Base-by-base conservation (phyloP, 164 flowering plant species). In the Amborella trichopoda region DNA sequence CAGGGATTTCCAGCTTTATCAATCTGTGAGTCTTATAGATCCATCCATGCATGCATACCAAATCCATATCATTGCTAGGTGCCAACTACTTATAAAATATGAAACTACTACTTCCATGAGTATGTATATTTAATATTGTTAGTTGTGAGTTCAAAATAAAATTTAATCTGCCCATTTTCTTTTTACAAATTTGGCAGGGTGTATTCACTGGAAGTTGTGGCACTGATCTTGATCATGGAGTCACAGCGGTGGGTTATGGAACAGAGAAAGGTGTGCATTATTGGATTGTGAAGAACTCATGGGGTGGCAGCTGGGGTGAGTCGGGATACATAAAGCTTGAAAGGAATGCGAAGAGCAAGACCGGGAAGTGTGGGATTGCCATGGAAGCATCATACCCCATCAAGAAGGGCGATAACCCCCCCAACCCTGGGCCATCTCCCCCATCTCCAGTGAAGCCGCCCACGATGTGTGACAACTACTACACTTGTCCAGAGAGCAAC, bases 401-500 rank as follows among this genome's bases (percentile, higher is more conserved):
- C 27, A 83, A 80, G 75, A 52, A 39, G 8, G 49, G 53, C 26
- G 42, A 39, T 10, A 66, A 75, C 48, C 96, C 96, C 0, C 96
- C 96, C 0, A 87, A 87, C 50, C 94, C 96, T 0, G 96, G 94
- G 11, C 96, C 96, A 14, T 75, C 96, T 40, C 96, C 94, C 19
- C 96, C 90, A 19, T 70, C 95, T 33, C 95, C 93, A 1, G 58
- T 69, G 9, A 50, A 34, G 23, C 90, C 93, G 0, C 81, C 84
- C 1, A 30, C 63, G 2, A 77, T 67, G 0, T 91, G 98, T 47
- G 93, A 80, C 36, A 54, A 18, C 11, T 73, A 74, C 60, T 73
- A 64, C 49, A 11, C 64, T 14, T 87, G 96, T 37, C 78, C 83
- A 2, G 60, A 48, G 37, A 63, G 77, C 62, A 69, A 37, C 42